These are phyloP conservation scores for Crithidia thermophila DNA, from an alignment of 208 protist genomes.

Conservation along the genomic window DNA sequence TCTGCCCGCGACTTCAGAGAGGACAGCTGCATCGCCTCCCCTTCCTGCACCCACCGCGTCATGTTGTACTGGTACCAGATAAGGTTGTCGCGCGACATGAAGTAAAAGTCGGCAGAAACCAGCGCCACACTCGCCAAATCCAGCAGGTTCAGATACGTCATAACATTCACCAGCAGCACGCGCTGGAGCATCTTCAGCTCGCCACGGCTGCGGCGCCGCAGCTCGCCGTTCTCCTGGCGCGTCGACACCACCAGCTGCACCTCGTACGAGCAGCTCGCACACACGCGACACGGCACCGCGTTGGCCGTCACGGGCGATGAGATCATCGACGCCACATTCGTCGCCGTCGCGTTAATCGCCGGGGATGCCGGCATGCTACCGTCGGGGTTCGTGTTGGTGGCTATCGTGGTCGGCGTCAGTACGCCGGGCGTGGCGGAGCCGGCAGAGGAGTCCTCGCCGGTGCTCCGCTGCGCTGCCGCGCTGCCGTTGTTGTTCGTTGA, in stretches of 20 bases:
- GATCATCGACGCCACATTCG: not conserved
- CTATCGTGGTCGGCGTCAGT: not conserved
- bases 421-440: not conserved
- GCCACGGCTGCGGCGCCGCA: slow-evolving; percentile 75
- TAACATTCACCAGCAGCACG: slow-evolving; percentile 70
- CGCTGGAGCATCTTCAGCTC: slow-evolving; percentile 88
- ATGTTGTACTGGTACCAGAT: slow-evolving; percentile 92
- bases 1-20: slow-evolving; percentile 20
- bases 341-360: not conserved
- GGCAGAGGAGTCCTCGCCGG: not conserved
- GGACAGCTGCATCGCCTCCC: slow-evolving; percentile 37
- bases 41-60: slow-evolving; percentile 57
- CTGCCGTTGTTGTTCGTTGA: not conserved
- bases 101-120: slow-evolving; percentile 88
- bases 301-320: not conserved
- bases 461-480: not conserved
- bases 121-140: slow-evolving; percentile 60
- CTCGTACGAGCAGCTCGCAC: slow-evolving; percentile 79
- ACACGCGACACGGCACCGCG: slow-evolving; percentile 39
- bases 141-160: slow-evolving; percentile 62
- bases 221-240: slow-evolving; percentile 61
- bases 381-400: not conserved
- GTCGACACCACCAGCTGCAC: slow-evolving; percentile 80
- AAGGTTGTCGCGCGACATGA: slow-evolving; percentile 82
- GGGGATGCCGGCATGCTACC: not conserved